These are phyloP conservation scores for Talaromyces proteolyticus DNA, from an alignment of 495 filamentous ascomycete species.

Conservation along the genomic window DNA sequence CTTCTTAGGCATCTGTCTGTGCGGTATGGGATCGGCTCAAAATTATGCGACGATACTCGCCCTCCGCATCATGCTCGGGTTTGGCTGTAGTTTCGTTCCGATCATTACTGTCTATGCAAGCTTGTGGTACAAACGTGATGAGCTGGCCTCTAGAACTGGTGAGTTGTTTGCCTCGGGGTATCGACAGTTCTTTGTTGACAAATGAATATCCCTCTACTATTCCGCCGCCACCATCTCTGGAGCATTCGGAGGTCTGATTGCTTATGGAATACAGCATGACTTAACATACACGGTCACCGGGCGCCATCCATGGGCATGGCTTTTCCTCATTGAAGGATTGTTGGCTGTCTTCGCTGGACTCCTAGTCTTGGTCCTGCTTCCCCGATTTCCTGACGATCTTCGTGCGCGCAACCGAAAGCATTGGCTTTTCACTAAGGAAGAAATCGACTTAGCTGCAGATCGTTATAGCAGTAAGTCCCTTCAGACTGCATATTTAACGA, in stretches of 20 bases:
- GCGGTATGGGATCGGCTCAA: background rate
- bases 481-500: too few species aligned
- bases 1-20: background rate
- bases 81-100: background rate
- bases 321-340: background rate
- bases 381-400: background rate
- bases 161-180: background rate
- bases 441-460: background rate
- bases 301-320: background rate
- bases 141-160: background rate
- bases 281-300: background rate
- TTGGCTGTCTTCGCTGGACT: background rate
- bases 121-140: background rate
- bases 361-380: background rate
- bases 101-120: background rate
- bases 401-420: background rate
- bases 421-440: background rate
- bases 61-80: background rate
- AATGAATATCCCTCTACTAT: background rate
- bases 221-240: background rate
- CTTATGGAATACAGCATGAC: background rate
- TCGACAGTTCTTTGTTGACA: too few species aligned
- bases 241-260: background rate
- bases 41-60: background rate
- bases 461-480: background rate